Conservation (phyloP, 257 asterid species). For the Fraxinus americana region DNA sequence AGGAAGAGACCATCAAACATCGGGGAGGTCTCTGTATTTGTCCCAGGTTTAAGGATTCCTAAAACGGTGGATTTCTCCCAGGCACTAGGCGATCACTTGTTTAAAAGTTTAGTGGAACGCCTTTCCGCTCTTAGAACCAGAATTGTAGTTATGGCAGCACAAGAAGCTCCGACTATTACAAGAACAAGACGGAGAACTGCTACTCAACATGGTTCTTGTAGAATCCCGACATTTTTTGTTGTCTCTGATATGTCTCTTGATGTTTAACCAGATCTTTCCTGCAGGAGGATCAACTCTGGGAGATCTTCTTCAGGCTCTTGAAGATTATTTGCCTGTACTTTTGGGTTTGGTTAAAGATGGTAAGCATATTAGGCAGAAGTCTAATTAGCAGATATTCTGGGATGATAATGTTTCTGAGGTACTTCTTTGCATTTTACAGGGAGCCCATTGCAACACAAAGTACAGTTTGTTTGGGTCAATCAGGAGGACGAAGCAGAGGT, state of each 20-base stretch:
- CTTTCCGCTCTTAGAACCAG: conserved; percentile 94
- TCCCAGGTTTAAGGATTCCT: conserved; percentile 92
- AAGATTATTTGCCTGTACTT: conserved; percentile 89
- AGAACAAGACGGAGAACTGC: conserved; percentile 84
- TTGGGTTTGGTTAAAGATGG: conserved; percentile 95
- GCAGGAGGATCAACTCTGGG: conserved; percentile 89
- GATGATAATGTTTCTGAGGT: conserved; percentile 26
- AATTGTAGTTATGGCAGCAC: conserved; percentile 91
- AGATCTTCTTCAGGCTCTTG: conserved; percentile 92
- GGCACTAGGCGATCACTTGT: conserved; percentile 55
- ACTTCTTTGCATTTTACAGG: conserved; percentile 49
- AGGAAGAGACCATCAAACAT: conserved; percentile 86
- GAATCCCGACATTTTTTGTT: conserved; percentile 8
- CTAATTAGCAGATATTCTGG: conserved; percentile 4
- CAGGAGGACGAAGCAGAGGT: conserved; percentile 98
- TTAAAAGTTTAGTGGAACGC: conserved; percentile 71
- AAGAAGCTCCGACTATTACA: conserved; percentile 90
- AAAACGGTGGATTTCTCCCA: conserved; percentile 76
- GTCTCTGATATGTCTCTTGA: conserved; percentile 31
- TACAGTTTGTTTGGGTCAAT: conserved; percentile 86
- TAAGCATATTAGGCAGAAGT: conserved; percentile 31
- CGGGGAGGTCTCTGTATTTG: conserved; percentile 86
- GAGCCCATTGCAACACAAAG: conserved; percentile 82
- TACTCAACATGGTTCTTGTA: conserved; percentile 70
- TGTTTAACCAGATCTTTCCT: conserved; percentile 43